These are phyloP conservation scores for Epichloe gansuensis DNA, from an alignment of 2,329 filamentous ascomycete genomes.

Conservation along the genomic window DNA sequence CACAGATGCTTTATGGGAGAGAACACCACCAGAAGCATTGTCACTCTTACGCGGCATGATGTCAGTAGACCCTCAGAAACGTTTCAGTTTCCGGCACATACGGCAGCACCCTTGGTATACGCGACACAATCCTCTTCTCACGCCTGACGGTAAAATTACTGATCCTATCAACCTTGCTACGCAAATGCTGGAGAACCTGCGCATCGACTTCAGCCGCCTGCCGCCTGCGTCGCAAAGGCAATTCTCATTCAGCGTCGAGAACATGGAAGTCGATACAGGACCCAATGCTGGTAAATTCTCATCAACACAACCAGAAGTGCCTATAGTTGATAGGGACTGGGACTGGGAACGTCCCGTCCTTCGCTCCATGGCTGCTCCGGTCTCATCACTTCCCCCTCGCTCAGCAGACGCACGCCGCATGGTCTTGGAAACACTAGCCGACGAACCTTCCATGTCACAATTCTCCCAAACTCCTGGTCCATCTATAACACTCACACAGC, in stretches of 20 bases:
- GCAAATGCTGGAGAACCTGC: constrained; percentile 82
- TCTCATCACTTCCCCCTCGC: constrained; percentile 22
- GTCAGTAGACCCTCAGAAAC: constrained; percentile 58
- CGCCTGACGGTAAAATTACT: constrained; percentile 57
- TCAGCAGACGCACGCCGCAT: constrained; percentile 25
- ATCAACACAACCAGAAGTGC: constrained; percentile 76
- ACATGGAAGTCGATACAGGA: constrained; percentile 58
- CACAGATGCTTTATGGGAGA: constrained; percentile 73
- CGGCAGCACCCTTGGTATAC: constrained; percentile 94
- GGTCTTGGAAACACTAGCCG: constrained; percentile 54
- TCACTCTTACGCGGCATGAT: constrained; percentile 91
- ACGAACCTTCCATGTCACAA: constrained; percentile 78
- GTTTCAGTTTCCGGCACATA: constrained; percentile 79
- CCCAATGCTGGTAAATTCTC: constrained; percentile 43
- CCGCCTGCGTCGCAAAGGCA: constrained; percentile 39
- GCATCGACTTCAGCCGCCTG: constrained; percentile 71
- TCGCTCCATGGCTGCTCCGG: constrained; percentile 35
- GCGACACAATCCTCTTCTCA: constrained; percentile 64
- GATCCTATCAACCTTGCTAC: constrained; percentile 84
- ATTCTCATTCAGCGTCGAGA: constrained; percentile 25
- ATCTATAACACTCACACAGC: constrained; percentile 76
- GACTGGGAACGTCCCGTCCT: constrained; percentile 74
- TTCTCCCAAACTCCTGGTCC: constrained; percentile 72
- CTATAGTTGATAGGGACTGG: constrained; percentile 61
- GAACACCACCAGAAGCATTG: constrained; percentile 59